Evolutionary conservation across 2,329 filamentous ascomycete species (phyloP), one percentile per base, ranked within the genome.

Genomic region (Alternaria viburni): DNA sequence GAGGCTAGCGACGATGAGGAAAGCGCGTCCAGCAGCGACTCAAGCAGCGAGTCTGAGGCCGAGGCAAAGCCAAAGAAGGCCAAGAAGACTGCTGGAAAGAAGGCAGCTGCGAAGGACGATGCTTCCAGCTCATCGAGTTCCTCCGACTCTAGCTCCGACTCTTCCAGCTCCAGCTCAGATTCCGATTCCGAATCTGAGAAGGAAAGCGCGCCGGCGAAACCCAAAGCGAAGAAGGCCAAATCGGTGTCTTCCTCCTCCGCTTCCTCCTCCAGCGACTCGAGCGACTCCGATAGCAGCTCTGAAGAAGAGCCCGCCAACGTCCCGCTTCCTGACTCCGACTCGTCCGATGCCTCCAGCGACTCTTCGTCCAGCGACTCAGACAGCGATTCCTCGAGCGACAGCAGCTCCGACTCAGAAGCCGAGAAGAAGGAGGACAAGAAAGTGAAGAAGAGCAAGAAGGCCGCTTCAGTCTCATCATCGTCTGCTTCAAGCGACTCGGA

Each of bases 171-270:
- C 3, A 71, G 66, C 62, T 76, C 73, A 11, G 66, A 71, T 19
- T 77, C 64, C 54, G 58, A 60, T 17, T 70, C 70, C 5, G 62
- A 62, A 21, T 73, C 72, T 13, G 64, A 64, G 43, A 70, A 74
- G 9, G 72, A 73, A 26, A 86, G 86, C 57, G 82, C 84, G 41
- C 75, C 82, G 50, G 71, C 17, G 21, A 62, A 75, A 46, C 46
- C 56, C 25, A 68, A 70, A 26, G 68, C 63, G 65, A 59, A 44
- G n/a, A 61, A 57, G 15, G 55, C 66, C 64, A 63, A 56, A 13
- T 64, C 61, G 2, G 54, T 49, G 23, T 61, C 61, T 4, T 64
- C 61, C 8, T 63, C 61, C 4, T 63, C 61, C 2, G 57, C 61
- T 10, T 61, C 59, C 23, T 62, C 62, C 10, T 61, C 61, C 13